phyloP scores from a whole-genome alignment of 345 rosid species.

The Viola odorata region DNA sequence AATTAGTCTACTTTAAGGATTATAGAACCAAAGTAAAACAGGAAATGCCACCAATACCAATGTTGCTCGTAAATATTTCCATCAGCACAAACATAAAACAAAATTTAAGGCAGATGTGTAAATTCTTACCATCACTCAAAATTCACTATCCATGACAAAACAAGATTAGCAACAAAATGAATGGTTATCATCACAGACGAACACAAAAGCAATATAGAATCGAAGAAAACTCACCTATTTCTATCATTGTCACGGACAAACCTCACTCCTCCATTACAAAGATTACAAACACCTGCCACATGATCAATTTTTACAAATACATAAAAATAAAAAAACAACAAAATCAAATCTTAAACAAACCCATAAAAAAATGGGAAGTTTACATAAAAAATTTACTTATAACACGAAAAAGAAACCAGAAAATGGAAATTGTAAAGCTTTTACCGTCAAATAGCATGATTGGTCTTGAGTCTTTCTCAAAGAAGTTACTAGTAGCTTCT shows the following conservation, averaged over 20 bases:
- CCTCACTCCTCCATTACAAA: conserved; percentile 86
- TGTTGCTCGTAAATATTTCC: too few species aligned
- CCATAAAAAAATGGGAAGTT: too few species aligned
- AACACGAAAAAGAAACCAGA: too few species aligned
- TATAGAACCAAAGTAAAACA: too few species aligned
- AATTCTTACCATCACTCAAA: too few species aligned
- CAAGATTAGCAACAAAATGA: background rate
- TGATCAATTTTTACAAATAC: background rate
- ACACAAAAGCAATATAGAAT: background rate
- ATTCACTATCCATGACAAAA: too few species aligned
- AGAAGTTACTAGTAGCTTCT: conserved; percentile 58
- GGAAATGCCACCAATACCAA: too few species aligned
- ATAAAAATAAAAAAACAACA: background rate
- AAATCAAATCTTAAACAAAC: background rate
- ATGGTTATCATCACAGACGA: background rate
- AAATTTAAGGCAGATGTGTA: too few species aligned
- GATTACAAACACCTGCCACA: conserved; percentile 68
- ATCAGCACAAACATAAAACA: too few species aligned
- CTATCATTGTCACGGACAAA: conserved; percentile 66
- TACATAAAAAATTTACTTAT: too few species aligned
- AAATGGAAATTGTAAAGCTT: too few species aligned
- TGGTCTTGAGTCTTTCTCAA: conserved; percentile 68
- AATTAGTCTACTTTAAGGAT: too few species aligned
- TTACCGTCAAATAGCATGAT: conserved; percentile 88
- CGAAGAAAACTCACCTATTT: conserved; percentile 43